Evolutionary conservation across 1,284 basidiomycete genomes (phyloP), one percentile per base, ranked within the genome.

Genomic region (Trichosporon sp.): DNA sequence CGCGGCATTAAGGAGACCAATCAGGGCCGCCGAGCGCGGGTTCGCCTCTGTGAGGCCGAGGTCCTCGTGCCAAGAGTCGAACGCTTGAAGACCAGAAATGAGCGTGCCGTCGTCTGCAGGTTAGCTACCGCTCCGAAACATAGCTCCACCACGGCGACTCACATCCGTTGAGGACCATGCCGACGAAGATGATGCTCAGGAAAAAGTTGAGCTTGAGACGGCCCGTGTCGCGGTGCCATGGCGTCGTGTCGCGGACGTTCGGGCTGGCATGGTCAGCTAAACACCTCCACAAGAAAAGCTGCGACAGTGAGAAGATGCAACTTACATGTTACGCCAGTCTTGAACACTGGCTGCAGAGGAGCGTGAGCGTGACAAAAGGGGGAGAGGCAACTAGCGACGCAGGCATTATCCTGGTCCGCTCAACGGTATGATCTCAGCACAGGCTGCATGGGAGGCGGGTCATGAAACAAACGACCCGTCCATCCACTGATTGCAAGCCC

Each of bases 351-450:
- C 56, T 60, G 67, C 73, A 72, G 70, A 53, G 38, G 18, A 65
- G 65, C 53, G 72, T 78, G 74, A 81, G 74, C 72, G 72, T 68
- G 68, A 64, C 68, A 60, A 29, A 68, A 70, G 53, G 67, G 65
- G 68, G 67, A 72, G 69, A 72, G 75, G 76, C 80, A 82, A 81
- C 80, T 83, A 77, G 82, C 82, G 81, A 80, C 82, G 83, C 83
- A 83, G 81, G 82, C 77, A 82, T 82, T 82, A 82, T 78, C 82
- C 81, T 83, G 82, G 72, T 84, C 83, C 80, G 81, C 82, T 84
- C 73, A 76, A 83, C 83, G 83, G 83, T 84, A 79, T 84, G 75
- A 84, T 84, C 83, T 83, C 83, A 84, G 83, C 82, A 76, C 78
- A 73, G 72, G 71, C 69, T 53, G 69, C 68, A 51, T 56, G 70